Conservation (phyloP, 768 basidiomycete genomes). For the Trichaptum fuscoviolaceum region DNA sequence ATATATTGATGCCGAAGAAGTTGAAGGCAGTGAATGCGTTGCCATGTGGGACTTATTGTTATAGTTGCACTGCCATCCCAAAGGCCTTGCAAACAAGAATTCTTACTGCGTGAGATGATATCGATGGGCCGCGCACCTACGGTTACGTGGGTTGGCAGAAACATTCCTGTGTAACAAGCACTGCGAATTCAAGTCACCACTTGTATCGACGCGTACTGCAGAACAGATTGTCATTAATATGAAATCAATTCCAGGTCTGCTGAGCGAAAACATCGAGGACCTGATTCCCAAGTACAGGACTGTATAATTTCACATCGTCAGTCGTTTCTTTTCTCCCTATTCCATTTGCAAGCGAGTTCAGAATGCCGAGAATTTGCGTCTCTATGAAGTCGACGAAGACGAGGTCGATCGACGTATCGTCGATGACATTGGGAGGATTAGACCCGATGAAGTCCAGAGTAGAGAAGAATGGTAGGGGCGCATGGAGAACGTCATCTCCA, state of each 20-base stretch:
- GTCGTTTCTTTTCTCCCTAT: constrained; percentile 38
- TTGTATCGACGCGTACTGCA: background rate
- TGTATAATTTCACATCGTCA: constrained; percentile 51
- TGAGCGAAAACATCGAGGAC: constrained; percentile 56
- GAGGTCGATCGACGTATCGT: constrained; percentile 56
- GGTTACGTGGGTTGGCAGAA: background rate
- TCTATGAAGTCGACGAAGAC: constrained; percentile 73
- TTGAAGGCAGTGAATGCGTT: background rate
- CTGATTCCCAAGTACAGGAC: constrained; percentile 42
- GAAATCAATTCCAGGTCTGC: constrained; percentile 7
- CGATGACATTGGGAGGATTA: constrained; percentile 42
- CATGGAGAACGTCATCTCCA: constrained; percentile 70
- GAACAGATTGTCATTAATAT: background rate
- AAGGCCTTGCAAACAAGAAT: background rate
- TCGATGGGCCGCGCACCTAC: background rate
- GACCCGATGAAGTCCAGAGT: constrained; percentile 58
- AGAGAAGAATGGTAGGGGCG: constrained; percentile 50
- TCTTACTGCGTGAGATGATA: background rate
- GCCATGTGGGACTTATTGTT: background rate
- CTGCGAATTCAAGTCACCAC: background rate
- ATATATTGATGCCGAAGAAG: background rate
- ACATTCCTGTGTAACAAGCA: background rate
- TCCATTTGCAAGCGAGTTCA: constrained; percentile 50
- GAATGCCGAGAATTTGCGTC: constrained; percentile 39
- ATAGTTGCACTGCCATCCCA: background rate